These are phyloP conservation scores for Brassica carinata DNA, from an alignment of 345 rosid species.

Conservation along the genomic window DNA sequence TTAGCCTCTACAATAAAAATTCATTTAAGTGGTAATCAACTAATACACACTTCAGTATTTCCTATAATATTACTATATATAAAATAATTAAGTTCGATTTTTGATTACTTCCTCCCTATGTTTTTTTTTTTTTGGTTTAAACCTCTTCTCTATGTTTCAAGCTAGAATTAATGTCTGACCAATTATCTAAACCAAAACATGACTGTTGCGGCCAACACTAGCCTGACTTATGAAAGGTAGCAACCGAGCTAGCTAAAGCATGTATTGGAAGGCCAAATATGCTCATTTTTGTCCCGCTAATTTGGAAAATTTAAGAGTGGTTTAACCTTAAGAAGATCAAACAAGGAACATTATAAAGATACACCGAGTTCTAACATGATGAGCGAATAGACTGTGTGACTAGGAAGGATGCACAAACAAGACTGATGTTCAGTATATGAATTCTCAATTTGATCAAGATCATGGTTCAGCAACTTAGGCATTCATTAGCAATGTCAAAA, in stretches of 20 bases:
- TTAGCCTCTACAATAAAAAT: background rate
- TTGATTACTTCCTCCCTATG: background rate
- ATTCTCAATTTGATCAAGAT: background rate
- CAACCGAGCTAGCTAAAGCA: slow-evolving; percentile 7
- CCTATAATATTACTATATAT: background rate
- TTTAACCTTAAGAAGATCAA: background rate
- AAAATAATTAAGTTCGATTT: background rate
- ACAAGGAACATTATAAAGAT: slow-evolving; percentile 7
- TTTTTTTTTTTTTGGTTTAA: background rate
- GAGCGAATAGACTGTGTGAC: background rate
- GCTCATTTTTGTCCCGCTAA: background rate
- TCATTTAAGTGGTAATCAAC: background rate
- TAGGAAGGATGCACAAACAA: background rate
- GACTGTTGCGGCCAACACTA: background rate
- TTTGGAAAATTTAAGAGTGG: background rate
- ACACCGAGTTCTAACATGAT: background rate
- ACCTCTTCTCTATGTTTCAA: background rate
- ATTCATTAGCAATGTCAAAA: background rate
- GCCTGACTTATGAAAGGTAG: background rate
- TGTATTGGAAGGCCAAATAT: background rate
- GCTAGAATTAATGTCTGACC: background rate
- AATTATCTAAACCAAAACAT: slow-evolving; percentile 5
- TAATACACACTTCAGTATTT: background rate
- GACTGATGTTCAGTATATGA: background rate
- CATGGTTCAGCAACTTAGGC: slow-evolving; percentile 12